Evolutionary conservation across 306 rosid species (phyloP), one percentile per base, ranked within the genome.

Genomic region (Corylus heterophylla): DNA sequence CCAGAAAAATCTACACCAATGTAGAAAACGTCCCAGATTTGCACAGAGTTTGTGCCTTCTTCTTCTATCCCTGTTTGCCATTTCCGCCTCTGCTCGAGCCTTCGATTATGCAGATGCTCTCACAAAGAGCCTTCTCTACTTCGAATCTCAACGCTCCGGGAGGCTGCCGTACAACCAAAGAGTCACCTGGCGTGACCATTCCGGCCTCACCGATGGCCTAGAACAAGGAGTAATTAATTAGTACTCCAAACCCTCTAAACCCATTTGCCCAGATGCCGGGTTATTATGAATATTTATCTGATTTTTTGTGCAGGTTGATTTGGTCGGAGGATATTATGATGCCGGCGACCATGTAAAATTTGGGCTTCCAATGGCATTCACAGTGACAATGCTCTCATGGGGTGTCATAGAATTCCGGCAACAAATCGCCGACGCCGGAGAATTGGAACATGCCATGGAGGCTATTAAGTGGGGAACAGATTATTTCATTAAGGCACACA

Each of bases 331-430:
- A 56, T 95, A 95, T 50, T 92, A 95, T 73, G 98, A 95, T 75
- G 98, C 98, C 12, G 98, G 98, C 9, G 98, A 95, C 83, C 97
- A 95, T n/a, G 98, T 95, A 18, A 95, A 95, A 79, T 94, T 94
- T 72, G 97, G 98, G 12, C 86, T 94, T 3, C 98, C 98, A 58
- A 94, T 94, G 98, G 98, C 97, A 27, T 95, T 95, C 84, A 95
- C 98, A 2, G 90, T 95, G 56, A 95, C 98, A 47, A 92, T 95
- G 98, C 97, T 95, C 14, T 91, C 97, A 27, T 95, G 98, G 98
- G 59, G 97, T 73, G 97, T 87, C 79, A 81, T 89, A 18, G 98
- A 95, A 71, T 89, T 81, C 86, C 61, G 89, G 74, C 82, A 80
- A 71, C 84, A 95, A 67, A 91, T 95, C 68, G 87, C 85, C 69